These are phyloP conservation scores for Leccinum aurantiacum DNA, from an alignment of 768 basidiomycete species.

Conservation along the genomic window DNA sequence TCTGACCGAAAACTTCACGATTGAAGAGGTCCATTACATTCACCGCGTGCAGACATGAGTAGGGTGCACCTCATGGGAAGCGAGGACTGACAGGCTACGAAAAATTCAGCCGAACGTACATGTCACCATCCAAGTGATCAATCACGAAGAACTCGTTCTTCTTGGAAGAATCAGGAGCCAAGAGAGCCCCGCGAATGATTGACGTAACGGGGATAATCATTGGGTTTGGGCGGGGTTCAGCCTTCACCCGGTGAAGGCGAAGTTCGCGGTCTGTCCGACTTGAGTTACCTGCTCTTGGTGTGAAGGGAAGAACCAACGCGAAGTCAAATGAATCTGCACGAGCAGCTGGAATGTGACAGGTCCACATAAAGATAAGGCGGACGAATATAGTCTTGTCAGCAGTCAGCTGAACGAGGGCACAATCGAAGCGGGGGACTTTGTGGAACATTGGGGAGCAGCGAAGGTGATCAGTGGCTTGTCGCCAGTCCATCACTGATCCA, in stretches of 20 bases:
- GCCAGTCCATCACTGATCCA: constrained; percentile 31
- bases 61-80: too few species aligned
- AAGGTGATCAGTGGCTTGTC: constrained; percentile 27
- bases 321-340: background rate
- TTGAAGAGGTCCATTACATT: too few species aligned
- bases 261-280: background rate
- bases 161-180: background rate
- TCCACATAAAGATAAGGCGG: constrained; percentile 25
- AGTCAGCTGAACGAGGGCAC: constrained; percentile 22
- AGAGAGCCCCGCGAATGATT: background rate
- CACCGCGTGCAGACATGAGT: too few species aligned
- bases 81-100: background rate
- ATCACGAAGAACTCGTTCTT: background rate
- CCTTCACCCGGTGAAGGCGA: background rate
- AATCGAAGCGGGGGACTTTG: constrained; percentile 25
- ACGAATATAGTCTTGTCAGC: constrained; percentile 9
- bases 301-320: background rate
- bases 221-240: background rate
- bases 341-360: constrained; percentile 7
- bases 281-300: background rate
- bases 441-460: constrained; percentile 33
- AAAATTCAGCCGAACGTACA: background rate
- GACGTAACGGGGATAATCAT: background rate
- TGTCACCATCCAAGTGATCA: background rate
- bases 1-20: too few species aligned